Conservation (phyloP, 306 rosid species). For the Fagus crenata region DNA sequence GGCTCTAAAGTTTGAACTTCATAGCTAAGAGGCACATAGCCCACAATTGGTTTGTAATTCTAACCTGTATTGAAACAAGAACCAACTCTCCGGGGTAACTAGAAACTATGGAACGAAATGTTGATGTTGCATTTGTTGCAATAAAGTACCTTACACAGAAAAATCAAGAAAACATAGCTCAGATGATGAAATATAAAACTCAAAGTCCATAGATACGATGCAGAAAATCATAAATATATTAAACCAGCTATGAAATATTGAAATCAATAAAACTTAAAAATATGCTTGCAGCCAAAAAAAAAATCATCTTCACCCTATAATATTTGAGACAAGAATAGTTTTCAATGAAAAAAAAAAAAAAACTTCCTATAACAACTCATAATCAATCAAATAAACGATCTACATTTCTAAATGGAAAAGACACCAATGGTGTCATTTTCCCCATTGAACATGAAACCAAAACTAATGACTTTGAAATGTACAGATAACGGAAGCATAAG, state of each 20-base stretch:
- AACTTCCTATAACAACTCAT: background rate
- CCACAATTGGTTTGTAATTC: conserved; percentile 13
- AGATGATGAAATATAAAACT: conserved; percentile 22
- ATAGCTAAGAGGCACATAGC: conserved; percentile 10
- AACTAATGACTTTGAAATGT: background rate
- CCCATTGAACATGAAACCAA: background rate
- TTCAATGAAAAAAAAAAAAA: background rate
- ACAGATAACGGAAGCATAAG: background rate
- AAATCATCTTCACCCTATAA: conserved; percentile 7
- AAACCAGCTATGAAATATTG: background rate
- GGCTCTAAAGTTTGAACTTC: background rate
- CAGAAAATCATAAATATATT: conserved; percentile 17
- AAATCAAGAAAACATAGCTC: conserved; percentile 26
- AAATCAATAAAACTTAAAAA: conserved; percentile 12
- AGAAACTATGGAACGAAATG: conserved; percentile 71
- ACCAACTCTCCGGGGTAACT: conserved; percentile 72
- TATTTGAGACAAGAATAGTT: background rate
- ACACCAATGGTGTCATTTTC: background rate
- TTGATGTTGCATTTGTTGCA: conserved; percentile 84
- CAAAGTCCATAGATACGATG: background rate
- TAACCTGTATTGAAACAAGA: conserved; percentile 85
- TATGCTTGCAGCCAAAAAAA: conserved; percentile 7
- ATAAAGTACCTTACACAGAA: conserved; percentile 59
- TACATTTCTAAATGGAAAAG: background rate
- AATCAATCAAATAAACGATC: conserved; percentile 9